Conservation (phyloP, 495 filamentous ascomycete genomes). For the Patellaria atrata region DNA sequence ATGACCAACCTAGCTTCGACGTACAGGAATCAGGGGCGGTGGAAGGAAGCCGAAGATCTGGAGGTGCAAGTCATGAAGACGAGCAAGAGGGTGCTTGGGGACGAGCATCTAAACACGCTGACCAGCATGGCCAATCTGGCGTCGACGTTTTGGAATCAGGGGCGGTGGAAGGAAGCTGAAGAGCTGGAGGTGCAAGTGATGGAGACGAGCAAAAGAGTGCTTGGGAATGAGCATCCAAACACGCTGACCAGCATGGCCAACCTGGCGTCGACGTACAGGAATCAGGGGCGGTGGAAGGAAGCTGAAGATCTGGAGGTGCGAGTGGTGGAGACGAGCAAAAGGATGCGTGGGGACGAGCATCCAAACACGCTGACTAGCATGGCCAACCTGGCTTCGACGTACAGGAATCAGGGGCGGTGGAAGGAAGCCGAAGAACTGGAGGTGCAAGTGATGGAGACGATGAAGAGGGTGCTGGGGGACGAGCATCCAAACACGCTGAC, state of each 20-base stretch:
- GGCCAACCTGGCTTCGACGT: constrained; percentile 4
- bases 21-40: too few species aligned
- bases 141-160: too few species aligned
- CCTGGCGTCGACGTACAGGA: too few species aligned
- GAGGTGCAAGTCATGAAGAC: too few species aligned
- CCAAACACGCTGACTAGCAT: constrained; percentile 10
- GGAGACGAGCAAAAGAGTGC: constrained; percentile 7
- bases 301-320: constrained; percentile 6
- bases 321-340: constrained; percentile 6
- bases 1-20: too few species aligned
- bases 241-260: constrained; percentile 10
- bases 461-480: constrained; percentile 4
- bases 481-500: constrained; percentile 10
- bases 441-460: constrained; percentile 5
- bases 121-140: too few species aligned
- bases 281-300: constrained; percentile 4
- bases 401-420: constrained; percentile 4
- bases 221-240: constrained; percentile 5
- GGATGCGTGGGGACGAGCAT: constrained; percentile 10
- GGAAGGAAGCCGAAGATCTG: too few species aligned
- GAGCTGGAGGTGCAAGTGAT: not conserved
- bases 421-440: constrained; percentile 6
- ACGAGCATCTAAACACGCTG: too few species aligned
- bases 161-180: constrained; percentile 3
- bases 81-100: too few species aligned